Evolutionary conservation across 106 monocot genomes (phyloP), one percentile per base, ranked within the genome.

Genomic region (Hemerocallis citrina): DNA sequence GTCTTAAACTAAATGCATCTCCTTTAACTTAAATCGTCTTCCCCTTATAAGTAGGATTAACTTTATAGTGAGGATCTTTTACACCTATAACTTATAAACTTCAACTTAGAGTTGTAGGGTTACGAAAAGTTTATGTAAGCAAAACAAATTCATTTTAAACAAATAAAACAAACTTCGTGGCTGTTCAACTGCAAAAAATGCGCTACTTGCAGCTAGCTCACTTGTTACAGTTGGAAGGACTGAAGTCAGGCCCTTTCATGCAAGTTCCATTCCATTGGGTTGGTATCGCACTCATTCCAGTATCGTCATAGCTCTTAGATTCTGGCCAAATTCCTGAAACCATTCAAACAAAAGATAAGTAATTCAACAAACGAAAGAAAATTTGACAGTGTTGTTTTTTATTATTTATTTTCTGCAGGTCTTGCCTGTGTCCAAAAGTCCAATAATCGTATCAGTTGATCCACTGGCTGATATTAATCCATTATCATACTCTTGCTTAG

Each of bases 241-340:
- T 79, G 71, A 84, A 84, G 21, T 88, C 73, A 3, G 49, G 31
- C 31, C 67, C 78, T 33, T 56, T 24, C 59, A 76, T 74, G 50
- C 92, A 93, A 22, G 17, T 61, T 21, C 92, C 92, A 14, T 85
- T 93, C 92, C 92, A 93, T 65, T 59, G 27, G 17, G 66, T 65
- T 1, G 88, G 88, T 29, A 93, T 51, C 0, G 49, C 37, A 0
- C 72, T 65, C 72, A 88, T 74, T 1, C 76, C 84, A 20, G 30
- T 45, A 32, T 88, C 92, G 8, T 31, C 58, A 32, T 88, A 93
- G 79, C 92, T 93, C 42, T 65, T 33, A 0, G 88, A 88, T 62
- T 93, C 88, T 1, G 92, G 92, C 88, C 88, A 92, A 32, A 92
- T 68, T 30, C 84, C 82, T 86, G 21, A 2, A n/a, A n/a, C n/a